Evolutionary conservation across 176 grass and related monocot genomes (phyloP), one percentile per base, ranked within the genome.

Genomic region (Musa beccarii): DNA sequence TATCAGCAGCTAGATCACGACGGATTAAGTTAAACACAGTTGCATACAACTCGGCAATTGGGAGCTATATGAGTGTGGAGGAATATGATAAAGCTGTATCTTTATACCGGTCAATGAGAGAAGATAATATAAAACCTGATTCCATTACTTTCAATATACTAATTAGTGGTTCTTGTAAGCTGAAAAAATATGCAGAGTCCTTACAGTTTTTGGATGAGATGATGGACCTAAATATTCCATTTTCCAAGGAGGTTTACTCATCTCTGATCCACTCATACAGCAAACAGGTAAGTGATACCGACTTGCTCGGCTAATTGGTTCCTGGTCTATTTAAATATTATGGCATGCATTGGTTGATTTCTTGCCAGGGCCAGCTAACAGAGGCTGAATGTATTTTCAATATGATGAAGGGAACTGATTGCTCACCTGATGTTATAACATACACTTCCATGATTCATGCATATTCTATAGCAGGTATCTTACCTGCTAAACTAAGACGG

Each of bases 391-490:
- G 77, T 62, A 89, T 78, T 82, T 97, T 97, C 69, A 74, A 19
- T 85, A 81, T 78, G 81, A 92, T 97, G 88, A 90, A 89, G 85
- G 63, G 83, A 52, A 82, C 82, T 23, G 86, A 79, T 14, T 97
- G 90, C 28, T 79, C 66, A 50, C 93, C 83, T 85, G 93, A 97
- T 97, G 87, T 97, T 84, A 81, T 97, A 83, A 97, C 90, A 83
- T 97, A 93, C 78, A 97, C 90, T 62, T 69, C 90, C 71, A 86
- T 97, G 86, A 82, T 97, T 75, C 84, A 93, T 85, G 83, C 87
- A 73, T 92, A 90, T 82, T 81, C 28, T 73, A 72, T 80, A 74
- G 79, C 76, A 77, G 90, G 93, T 97, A 92, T 84, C 81, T 81
- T 49, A 51, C 64, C 14, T 29, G 76, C 12, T 77, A 78, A 83